Evolutionary conservation across 306 rosid species (phyloP).

Genomic region (Castanea crenata): DNA sequence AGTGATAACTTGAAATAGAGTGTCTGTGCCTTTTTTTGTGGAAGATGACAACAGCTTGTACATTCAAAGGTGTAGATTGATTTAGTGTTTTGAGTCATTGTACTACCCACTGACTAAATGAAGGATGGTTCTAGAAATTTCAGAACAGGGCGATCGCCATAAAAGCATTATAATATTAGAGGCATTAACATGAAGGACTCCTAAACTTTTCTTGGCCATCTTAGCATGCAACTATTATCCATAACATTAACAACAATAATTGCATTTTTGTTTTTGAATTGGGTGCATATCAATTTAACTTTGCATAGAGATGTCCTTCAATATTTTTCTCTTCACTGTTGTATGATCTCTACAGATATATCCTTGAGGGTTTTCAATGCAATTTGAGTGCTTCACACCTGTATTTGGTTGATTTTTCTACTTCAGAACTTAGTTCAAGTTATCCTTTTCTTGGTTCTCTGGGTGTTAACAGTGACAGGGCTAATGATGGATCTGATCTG

Average conservation of each 20-base stretch:
- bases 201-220: background rate
- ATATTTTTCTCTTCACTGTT: background rate
- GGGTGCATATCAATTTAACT: background rate
- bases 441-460: background rate
- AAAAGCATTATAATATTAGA: background rate
- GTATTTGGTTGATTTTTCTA: background rate
- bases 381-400: background rate
- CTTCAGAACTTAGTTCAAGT: background rate
- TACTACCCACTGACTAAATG: too few relatives aligned
- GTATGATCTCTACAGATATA: background rate
- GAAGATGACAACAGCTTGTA: too few relatives aligned
- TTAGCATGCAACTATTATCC: too few relatives aligned
- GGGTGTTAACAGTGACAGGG: constrained; percentile 33
- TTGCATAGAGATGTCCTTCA: background rate
- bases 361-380: background rate
- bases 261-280: too few relatives aligned
- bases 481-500: constrained; percentile 41
- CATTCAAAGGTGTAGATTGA: background rate
- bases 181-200: background rate
- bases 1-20: background rate
- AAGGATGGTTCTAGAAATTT: background rate
- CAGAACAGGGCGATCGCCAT: background rate
- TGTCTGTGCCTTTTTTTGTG: background rate
- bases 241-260: too few relatives aligned
- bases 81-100: background rate